Conservation (phyloP, 2,329 filamentous ascomycete species). For the Chaetoscypha palmicola region DNA sequence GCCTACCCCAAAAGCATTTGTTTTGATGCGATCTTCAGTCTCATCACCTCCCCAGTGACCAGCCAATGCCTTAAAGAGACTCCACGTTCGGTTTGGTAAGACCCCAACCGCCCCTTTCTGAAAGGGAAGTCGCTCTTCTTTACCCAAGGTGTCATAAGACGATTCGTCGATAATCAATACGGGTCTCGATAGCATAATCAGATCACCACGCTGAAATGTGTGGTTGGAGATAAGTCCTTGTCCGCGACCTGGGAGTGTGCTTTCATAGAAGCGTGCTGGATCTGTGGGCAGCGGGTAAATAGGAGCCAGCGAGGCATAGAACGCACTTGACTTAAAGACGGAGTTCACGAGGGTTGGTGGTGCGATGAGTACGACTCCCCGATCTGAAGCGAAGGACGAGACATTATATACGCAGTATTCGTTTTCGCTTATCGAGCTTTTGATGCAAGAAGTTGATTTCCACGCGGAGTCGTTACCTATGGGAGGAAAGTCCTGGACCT, state of each 20-base stretch:
- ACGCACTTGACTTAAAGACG: not conserved
- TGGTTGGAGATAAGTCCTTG: slow-evolving; percentile 9
- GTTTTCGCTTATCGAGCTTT: not conserved
- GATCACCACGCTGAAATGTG: slow-evolving; percentile 8
- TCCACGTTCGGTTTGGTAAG: not conserved
- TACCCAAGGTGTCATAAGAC: not conserved
- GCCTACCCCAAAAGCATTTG: slow-evolving; percentile 10
- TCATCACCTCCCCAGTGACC: slow-evolving; percentile 11
- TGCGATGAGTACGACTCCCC: not conserved
- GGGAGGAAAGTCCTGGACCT: too few relatives aligned
- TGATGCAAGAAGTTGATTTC: not conserved
- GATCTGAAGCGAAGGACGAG: not conserved
- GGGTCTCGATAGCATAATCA: slow-evolving; percentile 8
- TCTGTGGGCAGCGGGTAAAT: not conserved
- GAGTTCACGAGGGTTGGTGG: not conserved
- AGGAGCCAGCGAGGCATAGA: not conserved
- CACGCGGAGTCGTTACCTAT: not conserved
- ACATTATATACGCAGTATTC: not conserved
- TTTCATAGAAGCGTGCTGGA: slow-evolving; percentile 1
- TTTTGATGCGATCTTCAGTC: slow-evolving; percentile 10
- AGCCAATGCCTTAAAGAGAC: slow-evolving; percentile 4
- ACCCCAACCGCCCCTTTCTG: not conserved
- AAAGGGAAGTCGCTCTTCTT: not conserved
- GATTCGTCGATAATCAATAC: slow-evolving; percentile 9
- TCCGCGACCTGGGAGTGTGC: slow-evolving; percentile 6